Base-by-base conservation (phyloP, 345 rosid species). In the Euphorbia tirucalli region DNA sequence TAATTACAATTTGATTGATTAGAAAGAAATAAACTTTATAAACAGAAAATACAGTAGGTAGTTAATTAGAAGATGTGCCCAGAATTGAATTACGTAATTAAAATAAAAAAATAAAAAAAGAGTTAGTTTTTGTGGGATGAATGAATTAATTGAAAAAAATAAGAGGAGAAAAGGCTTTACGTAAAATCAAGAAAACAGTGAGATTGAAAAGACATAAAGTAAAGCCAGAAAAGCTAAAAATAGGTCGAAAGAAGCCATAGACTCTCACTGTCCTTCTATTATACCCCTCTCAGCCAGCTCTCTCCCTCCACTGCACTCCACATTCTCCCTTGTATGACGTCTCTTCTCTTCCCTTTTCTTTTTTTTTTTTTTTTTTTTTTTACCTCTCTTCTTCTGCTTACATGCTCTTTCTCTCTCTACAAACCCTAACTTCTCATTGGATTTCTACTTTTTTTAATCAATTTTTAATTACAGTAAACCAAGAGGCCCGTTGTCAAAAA, bases 181-280 rank as follows among this genome's bases (percentile, higher is more conserved):
- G 76, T 73, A 41, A 73, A 41, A 73, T 74, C 72, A 68, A n/a
- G 59, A 66, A 43, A 60, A 67, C 77, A 44, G 61, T 57, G 39
- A 21, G 72, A 48, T 15, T 11, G 77, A 74, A 59, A 48, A 59
- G 77, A 74, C 77, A 54, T 74, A 74, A 68, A 74, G 77, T 15
- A 22, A 50, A 27, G 19, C 11, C 11, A 72, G 69, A 72, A 35
- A 72, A 64, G 63, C 43, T 64, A 31, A 64, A 2, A 19, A 62
- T 56, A 57, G 58, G 65, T 54, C 28, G 14, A 44, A 28, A 65
- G 41, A 27, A 14, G 32, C 15, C 3, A 0, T 15, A 37, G 49
- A 39, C 49, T 63, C 48, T n/a, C 52, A 31, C 44, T 71, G 28
- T 15, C 37, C 5, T 7, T n/a, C n/a, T n/a, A n/a, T n/a, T 32